Evolutionary conservation across 495 filamentous ascomycete genomes (phyloP).

Genomic region (Neurospora cerealis): DNA sequence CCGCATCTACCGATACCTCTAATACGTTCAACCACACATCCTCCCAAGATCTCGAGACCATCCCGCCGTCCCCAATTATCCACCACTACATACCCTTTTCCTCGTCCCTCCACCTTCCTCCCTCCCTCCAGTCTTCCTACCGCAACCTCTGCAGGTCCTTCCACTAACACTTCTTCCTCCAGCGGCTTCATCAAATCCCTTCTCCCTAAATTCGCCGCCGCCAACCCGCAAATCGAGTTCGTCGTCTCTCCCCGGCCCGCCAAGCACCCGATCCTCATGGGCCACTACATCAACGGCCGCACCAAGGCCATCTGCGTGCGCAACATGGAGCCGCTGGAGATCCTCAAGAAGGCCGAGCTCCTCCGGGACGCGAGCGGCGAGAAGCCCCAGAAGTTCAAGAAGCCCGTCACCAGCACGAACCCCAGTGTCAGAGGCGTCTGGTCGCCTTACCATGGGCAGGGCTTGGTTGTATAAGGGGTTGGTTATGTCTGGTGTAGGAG

Average conservation of each 20-base stretch:
- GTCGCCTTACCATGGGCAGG: constrained; percentile 78
- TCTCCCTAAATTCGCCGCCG: constrained; percentile 64
- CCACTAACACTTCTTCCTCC: no score
- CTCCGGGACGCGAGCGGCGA: constrained; percentile 76
- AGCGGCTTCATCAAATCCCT: constrained; percentile 72
- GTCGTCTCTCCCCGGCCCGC: constrained; percentile 76
- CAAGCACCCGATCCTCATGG: constrained; percentile 79
- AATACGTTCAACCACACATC: no score
- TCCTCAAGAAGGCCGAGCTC: constrained; percentile 70
- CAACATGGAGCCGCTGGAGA: constrained; percentile 70
- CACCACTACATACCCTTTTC: no score
- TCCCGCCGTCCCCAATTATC: no score
- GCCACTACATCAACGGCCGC: constrained; percentile 80
- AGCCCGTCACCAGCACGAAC: constrained; percentile 77
- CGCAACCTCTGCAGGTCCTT: no score
- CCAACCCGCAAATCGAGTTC: constrained; percentile 86
- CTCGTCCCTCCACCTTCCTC: neutral
- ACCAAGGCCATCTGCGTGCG: constrained; percentile 81
- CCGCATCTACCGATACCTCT: no score
- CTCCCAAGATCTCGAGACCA: no score
- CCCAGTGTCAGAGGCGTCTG: constrained; percentile 91
- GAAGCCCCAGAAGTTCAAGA: constrained; percentile 69
- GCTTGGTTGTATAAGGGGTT: constrained; percentile 27
- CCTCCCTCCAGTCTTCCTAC: no score
- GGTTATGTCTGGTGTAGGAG: no score